Base-by-base conservation (phyloP, 495 filamentous ascomycete genomes). In the Penicillium paxilli region DNA sequence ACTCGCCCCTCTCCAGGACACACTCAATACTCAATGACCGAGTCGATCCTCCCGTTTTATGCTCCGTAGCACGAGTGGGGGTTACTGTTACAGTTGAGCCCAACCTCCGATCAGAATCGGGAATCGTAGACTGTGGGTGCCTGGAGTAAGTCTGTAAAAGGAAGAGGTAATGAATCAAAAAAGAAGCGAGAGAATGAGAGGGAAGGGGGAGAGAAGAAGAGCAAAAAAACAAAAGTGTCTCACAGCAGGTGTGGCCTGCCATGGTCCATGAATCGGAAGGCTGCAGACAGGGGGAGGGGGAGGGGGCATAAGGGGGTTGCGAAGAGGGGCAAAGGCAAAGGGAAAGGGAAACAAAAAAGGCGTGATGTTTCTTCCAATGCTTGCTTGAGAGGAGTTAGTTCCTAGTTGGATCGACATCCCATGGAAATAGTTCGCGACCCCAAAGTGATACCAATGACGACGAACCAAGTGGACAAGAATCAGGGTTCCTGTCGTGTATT, bases 51-150 rank as follows among this genome's bases (percentile, higher is more conserved):
- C 56, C 50, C 28, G 33, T 38, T n/a, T 63, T 63, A 66, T 66
- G 45, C 60, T 60, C 60, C 63, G 63, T 58, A 35, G 49, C 46
- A 61, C 59, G 35, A 50, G 47, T 56, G 55, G 63, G 62, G 63
- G 60, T 66, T 66, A 66, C 63, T 46, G 60, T 66, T 66, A 51
- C 60, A 66, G 37, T 62, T 30, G 42, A 52, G 37, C 30, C 54
- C 21, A 33, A 47, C 49, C 21, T 44, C 33, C 44, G 56, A 53
- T 59, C 49, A 49, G 32, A 30, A 41, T 51, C 48, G 14, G 28
- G 28, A n/a, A 7, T 37, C 30, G n/a, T 38, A 6, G 0, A 32
- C 44, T 17, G n/a, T 9, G 45, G 37, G 20, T 25, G 22, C 3
- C 16, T 44, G 41, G 22, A 49, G 46, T 17, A 38, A 38, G 35